phyloP scores from a whole-genome alignment of 768 basidiomycete species.

The Mycena venus region DNA sequence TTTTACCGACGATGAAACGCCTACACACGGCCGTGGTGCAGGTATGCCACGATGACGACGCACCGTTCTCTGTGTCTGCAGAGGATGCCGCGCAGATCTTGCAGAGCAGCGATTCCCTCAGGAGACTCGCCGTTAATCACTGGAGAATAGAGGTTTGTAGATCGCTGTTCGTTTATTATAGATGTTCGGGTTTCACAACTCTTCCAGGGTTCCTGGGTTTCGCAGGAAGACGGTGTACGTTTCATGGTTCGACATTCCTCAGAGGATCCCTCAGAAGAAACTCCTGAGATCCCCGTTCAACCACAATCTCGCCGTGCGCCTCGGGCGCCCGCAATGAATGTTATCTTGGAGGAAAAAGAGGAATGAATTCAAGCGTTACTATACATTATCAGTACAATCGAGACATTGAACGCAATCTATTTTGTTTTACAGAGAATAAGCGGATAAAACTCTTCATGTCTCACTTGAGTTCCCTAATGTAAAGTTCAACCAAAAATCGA shows the following conservation, averaged over 20 bases:
- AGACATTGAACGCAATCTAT: neutral
- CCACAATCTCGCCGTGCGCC: neutral
- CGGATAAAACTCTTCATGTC: too few relatives aligned
- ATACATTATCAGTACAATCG: neutral
- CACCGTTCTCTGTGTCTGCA: conserved; percentile 29
- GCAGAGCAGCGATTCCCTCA: conserved; percentile 41
- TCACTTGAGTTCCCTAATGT: neutral
- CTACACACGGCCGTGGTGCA: conserved; percentile 51
- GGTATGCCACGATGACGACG: conserved; percentile 46
- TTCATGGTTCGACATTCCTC: conserved; percentile 9
- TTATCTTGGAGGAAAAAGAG: conserved; percentile 25
- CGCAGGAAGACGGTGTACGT: neutral
- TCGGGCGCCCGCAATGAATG: conserved; percentile 8
- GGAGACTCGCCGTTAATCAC: conserved; percentile 49
- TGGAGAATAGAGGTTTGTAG: conserved; percentile 49
- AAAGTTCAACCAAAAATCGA: neutral
- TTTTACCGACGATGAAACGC: conserved; percentile 30
- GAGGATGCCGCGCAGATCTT: conserved; percentile 42
- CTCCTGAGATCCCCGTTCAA: neutral
- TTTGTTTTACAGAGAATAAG: neutral
- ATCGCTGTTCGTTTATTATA: neutral
- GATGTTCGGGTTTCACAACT: neutral
- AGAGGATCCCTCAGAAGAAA: neutral
- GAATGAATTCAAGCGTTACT: neutral
- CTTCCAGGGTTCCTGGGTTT: conserved; percentile 22